Evolutionary conservation across 768 basidiomycete species (phyloP), one percentile per base, ranked within the genome.

Genomic region (Lyophyllum semitale): DNA sequence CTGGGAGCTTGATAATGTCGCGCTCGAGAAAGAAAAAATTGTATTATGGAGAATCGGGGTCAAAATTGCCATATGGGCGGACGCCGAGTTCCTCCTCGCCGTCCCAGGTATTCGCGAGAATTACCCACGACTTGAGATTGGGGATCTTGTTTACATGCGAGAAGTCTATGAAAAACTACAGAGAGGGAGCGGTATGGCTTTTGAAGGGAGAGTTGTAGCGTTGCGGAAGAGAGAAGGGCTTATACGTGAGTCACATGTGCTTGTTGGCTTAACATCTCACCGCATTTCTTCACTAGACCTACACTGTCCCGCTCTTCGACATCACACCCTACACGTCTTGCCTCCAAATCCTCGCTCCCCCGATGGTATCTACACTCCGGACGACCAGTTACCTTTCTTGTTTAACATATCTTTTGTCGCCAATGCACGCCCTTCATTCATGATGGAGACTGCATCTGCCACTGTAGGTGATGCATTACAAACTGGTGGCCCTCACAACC

Each of bases 321-420:
- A 65, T 23, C 75, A 80, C 56, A 69, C 80, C 27, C 69, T 74
- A 48, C 66, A 67, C n/a, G 73, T 66, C 45, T 60, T 74, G 45
- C 29, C 65, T 57, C 42, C 63, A 60, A 49, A 57, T 53, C 13
- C 49, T 44, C 35, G 59, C 63, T 41, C 59, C 8, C 23, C 37
- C 15, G 58, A 60, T 15, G 62, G 62, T 15, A 52, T 54, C 18
- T 62, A 62, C 53, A 67, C 67, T 17, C 59, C 68, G 20, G 70
- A 73, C 29, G 75, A 79, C 52, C 50, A 52, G 2, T 61, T 80
- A 47, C 76, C 78, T 29, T 63, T 77, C 27, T 57, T 63, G 8
- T 80, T 80, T 65, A 82, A 82, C 55, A 67, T 80, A 8, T 76
- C 79, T 2, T 82, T 82, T 59, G 61, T 80, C 59, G 69, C 75